phyloP scores from a whole-genome alignment of 352 stramenopile species.

The Blastocystis sp. region DNA sequence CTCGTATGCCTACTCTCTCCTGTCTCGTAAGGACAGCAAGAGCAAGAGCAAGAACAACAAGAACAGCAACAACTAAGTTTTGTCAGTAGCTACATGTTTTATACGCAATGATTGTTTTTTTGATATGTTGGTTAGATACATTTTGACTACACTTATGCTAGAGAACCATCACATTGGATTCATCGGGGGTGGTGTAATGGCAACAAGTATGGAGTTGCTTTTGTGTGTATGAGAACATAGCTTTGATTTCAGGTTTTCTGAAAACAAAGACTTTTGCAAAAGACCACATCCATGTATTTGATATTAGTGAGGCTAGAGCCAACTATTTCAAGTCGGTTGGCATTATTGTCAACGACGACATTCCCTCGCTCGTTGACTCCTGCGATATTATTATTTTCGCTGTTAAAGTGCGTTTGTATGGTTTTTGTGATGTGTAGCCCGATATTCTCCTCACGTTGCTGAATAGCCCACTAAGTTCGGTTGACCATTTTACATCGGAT shows the following conservation, averaged over 20 bases:
- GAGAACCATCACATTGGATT: constrained; percentile 65
- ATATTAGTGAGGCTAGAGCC: constrained; percentile 64
- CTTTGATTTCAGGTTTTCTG: constrained; percentile 52
- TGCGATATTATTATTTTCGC: constrained; percentile 71
- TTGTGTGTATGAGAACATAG: neutral
- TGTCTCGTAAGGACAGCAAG: constrained; percentile 35
- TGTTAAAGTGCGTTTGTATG: constrained; percentile 67
- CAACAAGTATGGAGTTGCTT: constrained; percentile 64
- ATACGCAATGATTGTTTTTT: neutral
- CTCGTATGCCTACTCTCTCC: constrained; percentile 39
- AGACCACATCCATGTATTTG: constrained; percentile 63
- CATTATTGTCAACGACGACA: constrained; percentile 60
- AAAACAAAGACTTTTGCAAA: constrained; percentile 60
- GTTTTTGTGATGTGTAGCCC: neutral
- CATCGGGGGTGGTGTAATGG: constrained; percentile 70
- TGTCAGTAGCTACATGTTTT: neutral
- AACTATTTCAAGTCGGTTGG: constrained; percentile 64
- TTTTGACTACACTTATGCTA: neutral
- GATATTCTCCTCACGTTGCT: constrained; percentile 69
- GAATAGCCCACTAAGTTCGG: constrained; percentile 69
- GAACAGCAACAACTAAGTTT: neutral
- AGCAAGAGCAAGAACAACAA: neutral
- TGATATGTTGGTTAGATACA: neutral
- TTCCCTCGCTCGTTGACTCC: constrained; percentile 37
- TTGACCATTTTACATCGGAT: constrained; percentile 57